Base-by-base conservation (phyloP, 495 filamentous ascomycete species). In the Trichoderma orchidacearum region DNA sequence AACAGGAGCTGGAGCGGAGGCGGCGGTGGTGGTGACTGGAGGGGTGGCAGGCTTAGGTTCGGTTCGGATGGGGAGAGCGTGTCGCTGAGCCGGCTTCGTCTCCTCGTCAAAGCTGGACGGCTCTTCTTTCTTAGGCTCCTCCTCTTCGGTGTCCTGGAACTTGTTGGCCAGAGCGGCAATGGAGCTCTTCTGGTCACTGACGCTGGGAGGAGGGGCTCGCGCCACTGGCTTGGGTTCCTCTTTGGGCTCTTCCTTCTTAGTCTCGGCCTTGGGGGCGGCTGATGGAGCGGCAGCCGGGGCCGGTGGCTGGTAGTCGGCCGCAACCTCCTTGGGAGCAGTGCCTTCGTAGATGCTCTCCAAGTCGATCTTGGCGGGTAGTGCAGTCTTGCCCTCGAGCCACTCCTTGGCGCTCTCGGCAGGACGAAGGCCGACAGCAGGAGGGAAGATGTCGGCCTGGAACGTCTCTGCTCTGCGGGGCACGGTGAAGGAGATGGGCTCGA, bases 401-500 rank as follows among this genome's bases (percentile, higher is more conserved):
- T 96, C 89, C 18, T 77, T 71, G 12, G 89, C 76, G 45, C 82
- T 82, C 68, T 95, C 81, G 50, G 86, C 90, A 9, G 92, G 82
- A 64, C 87, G 89, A 5, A 80, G 38, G 45, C 92, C 91, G 59
- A 75, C 70, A 6, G 87, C 82, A 3, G 92, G 89, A 17, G 91
- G 94, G 66, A 88, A 98, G 62, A 98, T 96, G 64, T 98, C 93
- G 51, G 87, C 87, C 72, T 98, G 93, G 81, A 97, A 98, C 51
- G 84, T 87, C 71, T 98, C 93, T n/a, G 93, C 87, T 35, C 90
- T 80, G 28, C 93, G 86, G 52, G 94, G 94, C 0, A 96, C 93
- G 55, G 95, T 92, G 72, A 98, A 98, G 0, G 94, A 96, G 63
- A 98, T 85, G 9, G 93, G 93, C 66, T 98, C 92, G 63, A 98